Evolutionary conservation across 2,329 filamentous ascomycete genomes (phyloP), one percentile per base, ranked within the genome.

Genomic region (Trichoderma afroharzianum): DNA sequence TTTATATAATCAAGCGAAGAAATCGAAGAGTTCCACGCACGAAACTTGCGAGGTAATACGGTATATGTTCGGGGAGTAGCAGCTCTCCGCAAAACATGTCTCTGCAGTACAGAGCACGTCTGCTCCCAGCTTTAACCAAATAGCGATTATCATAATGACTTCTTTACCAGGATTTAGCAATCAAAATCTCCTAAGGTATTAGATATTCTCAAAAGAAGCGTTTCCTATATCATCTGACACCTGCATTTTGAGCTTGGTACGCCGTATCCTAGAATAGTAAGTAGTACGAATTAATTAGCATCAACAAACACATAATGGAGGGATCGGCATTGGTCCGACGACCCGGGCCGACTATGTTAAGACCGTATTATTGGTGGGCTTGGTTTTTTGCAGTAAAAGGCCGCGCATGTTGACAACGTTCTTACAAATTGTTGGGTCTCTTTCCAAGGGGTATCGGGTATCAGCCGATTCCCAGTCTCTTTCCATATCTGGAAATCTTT

Each of bases 291-390:
- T 63, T n/a, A n/a, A 15, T 28, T 47, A 18, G 36, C 61, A 63
- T n/a, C 14, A 33, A 9, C n/a, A 11, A 21, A 64, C 6, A 53
- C 14, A 14, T 12, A 32, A 33, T 32, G 50, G 26, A 6, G 43
- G 62, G 43, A 32, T 64, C 62, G 43, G 43, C 26, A 53, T 12
- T n/a, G n/a, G n/a, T 33, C 64, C 64, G 64, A 68, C 64, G 64
- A 59, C 55, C 64, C 64, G 55, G n/a, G 21, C 55, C 36, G 36
- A 50, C 18, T 50, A 26, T 32, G 26, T 12, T 28, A 61, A 28
- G 3, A 24, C 8, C 4, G 6, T 18, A 14, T 47, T 5, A 68
- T 68, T 68, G 55, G 64, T 68, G 64, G 64, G 26, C 32, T 59
- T 50, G 24, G 3, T 32, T 47, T 47, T 57, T 24, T 7, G 50